Base-by-base conservation (phyloP, 2,329 filamentous ascomycete species). In the Ilyonectria sp. region DNA sequence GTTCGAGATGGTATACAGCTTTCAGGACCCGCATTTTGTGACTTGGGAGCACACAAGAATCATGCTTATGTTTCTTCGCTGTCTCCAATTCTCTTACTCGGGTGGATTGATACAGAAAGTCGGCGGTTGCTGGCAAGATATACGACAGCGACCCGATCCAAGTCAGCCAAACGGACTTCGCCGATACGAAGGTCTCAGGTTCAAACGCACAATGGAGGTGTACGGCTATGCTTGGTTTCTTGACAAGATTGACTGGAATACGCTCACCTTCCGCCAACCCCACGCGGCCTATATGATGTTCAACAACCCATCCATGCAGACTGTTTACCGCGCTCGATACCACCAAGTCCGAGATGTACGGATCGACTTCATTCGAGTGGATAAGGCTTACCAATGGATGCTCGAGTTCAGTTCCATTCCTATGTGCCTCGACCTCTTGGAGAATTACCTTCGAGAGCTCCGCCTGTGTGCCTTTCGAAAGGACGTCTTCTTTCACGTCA, bases 171-270 rank as follows among this genome's bases (percentile, higher is more conserved):
- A 61, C 11, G 26, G 49, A 26, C 59, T 35, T 37, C 44, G 37
- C 8, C 44, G 46, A 3, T 17, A 40, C 31, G 44, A 60, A 50
- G 46, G 46, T 23, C 59, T 55, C 11, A 19, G 59, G 11, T 61
- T 61, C 6, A 46, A 17, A 37, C 37, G 17, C 6, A 55, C 59
- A 19, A 54, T 55, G 49, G 59, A 55, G 19, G 47, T 6, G 2
- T 61, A 61, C 15, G 37, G 49, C 49, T 54, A 61, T 54, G 37
- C 59, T n/a, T 61, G 49, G 49, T 61, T 61, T 35, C 59, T 54
- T 9, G 49, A 61, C 10, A 61, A 61, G 49, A 37, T 61, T 26
- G 59, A 61, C 49, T 61, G 26, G 49, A 33, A 19, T 31, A 58
- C 26, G 43, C 43, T 49, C 8, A 58, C 55, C 37, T 58, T 58